Evolutionary conservation across 208 protist species (phyloP).

Genomic region (Herpetomonas tarakana): DNA sequence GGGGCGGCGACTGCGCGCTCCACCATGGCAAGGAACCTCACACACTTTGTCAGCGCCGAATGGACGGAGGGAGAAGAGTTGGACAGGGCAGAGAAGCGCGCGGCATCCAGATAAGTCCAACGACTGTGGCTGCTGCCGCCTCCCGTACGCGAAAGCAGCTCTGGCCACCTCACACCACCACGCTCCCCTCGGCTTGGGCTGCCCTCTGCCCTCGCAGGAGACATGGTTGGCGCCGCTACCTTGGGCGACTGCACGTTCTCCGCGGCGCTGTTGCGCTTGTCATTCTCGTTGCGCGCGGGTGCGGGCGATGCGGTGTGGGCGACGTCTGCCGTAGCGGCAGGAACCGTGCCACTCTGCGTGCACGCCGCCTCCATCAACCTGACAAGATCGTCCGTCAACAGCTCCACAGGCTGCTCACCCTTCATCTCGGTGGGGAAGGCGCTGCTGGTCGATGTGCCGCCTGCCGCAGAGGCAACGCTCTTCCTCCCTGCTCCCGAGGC

Average conservation of each 20-base stretch:
- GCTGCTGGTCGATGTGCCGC: background rate
- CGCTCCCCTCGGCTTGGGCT: background rate
- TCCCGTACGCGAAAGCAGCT: background rate
- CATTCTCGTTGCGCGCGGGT: background rate
- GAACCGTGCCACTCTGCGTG: no score
- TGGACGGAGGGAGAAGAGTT: background rate
- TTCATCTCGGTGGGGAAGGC: background rate
- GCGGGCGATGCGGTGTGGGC: background rate
- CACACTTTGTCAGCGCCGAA: conserved; percentile 16
- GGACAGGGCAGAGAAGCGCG: background rate
- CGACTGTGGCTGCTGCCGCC: background rate
- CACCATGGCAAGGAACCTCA: conserved; percentile 76
- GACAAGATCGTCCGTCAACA: background rate
- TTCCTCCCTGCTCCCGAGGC: background rate
- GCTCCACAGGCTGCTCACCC: background rate
- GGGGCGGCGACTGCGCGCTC: conserved; percentile 47
- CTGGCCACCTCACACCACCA: background rate
- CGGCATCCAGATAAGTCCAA: background rate
- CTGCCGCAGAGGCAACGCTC: background rate
- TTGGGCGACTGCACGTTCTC: background rate
- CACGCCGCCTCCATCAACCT: background rate
- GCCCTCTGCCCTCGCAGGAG: background rate
- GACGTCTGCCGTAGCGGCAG: no score
- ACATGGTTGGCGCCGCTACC: background rate
- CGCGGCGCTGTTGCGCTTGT: no score